Percentiles rank a stretch among this genome's conserved stretches.
Conservation (phyloP, 352 stramenopile genomes). For the Pythium chondricola region DNA sequence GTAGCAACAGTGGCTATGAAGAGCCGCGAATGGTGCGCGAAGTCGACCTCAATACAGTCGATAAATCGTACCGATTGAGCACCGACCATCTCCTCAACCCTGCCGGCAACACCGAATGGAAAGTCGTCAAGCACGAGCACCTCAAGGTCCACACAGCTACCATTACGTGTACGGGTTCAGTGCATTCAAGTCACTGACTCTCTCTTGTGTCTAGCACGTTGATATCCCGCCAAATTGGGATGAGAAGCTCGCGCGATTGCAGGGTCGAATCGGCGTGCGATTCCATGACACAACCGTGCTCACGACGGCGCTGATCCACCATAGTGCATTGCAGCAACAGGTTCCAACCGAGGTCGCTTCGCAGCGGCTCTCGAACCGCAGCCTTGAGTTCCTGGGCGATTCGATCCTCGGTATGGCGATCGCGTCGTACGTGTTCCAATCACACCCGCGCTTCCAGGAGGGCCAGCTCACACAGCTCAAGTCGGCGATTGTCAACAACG, state of each 20-base stretch:
- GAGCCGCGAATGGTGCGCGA: conserved; percentile 9
- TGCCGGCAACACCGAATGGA: conserved; percentile 19
- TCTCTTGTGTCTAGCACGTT: no score
- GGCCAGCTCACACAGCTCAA: conserved; percentile 71
- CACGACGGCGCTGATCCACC: conserved; percentile 67
- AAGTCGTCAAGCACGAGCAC: conserved; percentile 18
- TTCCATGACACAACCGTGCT: conserved; percentile 57
- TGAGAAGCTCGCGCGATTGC: conserved; percentile 33
- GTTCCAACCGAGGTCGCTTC: conserved; percentile 34
- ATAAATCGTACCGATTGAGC: conserved; percentile 3
- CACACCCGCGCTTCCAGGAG: conserved; percentile 58
- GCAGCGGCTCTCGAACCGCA: conserved; percentile 72
- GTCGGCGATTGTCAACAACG: conserved; percentile 69
- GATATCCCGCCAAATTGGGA: conserved; percentile 41
- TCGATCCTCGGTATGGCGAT: conserved; percentile 61
- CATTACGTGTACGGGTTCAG: no score
- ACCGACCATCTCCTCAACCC: conserved; percentile 18
- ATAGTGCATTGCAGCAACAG: conserved; percentile 47
- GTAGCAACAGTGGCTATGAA: background rate
- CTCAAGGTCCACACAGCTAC: no score
- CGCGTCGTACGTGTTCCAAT: conserved; percentile 68
- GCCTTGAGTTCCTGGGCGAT: conserved; percentile 79
- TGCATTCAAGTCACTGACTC: no score
- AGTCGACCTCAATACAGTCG: conserved; percentile 6
- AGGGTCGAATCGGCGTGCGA: conserved; percentile 47